Conservation (phyloP, 2,329 filamentous ascomycete species). For the Rachicladosporium sp. region DNA sequence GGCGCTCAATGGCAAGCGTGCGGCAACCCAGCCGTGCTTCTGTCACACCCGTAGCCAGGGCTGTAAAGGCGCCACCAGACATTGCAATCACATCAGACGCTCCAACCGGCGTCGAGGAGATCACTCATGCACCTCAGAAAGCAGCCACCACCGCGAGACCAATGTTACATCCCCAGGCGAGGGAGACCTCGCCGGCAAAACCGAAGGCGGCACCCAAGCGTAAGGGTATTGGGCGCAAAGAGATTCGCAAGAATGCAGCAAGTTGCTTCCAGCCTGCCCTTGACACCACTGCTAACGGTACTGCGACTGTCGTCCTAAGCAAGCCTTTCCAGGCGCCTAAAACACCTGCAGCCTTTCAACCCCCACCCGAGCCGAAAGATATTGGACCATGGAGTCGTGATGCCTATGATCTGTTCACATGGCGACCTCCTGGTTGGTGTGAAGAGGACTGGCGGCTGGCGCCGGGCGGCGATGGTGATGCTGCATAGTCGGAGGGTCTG, state of each 20-base stretch:
- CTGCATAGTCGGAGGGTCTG: neutral
- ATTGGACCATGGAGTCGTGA: constrained; percentile 58
- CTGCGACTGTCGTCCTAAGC: constrained; percentile 16
- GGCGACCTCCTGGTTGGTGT: constrained; percentile 37
- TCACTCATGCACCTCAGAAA: no score
- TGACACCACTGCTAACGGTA: constrained; percentile 14
- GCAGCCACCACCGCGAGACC: no score
- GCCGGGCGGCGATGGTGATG: neutral
- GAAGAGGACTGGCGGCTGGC: constrained; percentile 18
- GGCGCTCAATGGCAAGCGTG: neutral
- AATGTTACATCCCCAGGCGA: no score
- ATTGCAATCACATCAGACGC: no score
- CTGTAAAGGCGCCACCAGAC: no score
- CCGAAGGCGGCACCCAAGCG: no score
- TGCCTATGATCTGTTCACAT: constrained; percentile 54
- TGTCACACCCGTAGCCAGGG: no score
- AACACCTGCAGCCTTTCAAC: constrained; percentile 8
- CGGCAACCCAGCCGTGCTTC: no score
- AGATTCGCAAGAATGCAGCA: constrained; percentile 3
- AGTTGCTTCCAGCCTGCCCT: constrained; percentile 6
- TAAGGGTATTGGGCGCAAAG: constrained; percentile 1
- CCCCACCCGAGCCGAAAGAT: constrained; percentile 16
- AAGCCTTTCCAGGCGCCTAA: constrained; percentile 19
- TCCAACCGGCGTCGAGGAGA: no score
- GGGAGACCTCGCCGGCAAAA: no score